Conservation (phyloP, 176 grass and related monocot genomes). For the Carex scoparia region DNA sequence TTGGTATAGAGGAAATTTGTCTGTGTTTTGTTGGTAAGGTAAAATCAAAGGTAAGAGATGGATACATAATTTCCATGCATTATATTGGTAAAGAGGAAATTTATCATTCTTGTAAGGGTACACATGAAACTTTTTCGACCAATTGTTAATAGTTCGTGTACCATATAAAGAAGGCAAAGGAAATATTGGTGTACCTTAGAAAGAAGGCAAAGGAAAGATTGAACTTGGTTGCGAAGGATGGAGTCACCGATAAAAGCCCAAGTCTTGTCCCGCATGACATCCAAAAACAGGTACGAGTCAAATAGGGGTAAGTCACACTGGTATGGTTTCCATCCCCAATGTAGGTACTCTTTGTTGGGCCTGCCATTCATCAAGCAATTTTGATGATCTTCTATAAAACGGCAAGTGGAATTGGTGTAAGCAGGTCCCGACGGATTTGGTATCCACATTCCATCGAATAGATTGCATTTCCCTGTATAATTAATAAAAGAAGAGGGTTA, state of each 20-base stretch:
- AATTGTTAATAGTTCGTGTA: background rate
- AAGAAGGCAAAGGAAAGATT: conserved; percentile 80
- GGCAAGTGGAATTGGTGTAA: conserved; percentile 74
- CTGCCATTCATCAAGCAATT: conserved; percentile 76
- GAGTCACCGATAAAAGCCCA: conserved; percentile 82
- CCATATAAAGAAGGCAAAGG: conserved; percentile 54
- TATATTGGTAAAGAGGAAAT: background rate
- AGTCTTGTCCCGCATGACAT: conserved; percentile 56
- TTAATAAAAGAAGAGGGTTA: background rate
- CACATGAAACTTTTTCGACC: background rate
- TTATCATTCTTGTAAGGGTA: conserved; percentile 5
- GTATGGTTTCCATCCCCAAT: conserved; percentile 76
- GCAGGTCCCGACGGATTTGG: conserved; percentile 54
- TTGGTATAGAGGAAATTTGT: background rate
- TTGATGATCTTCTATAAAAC: conserved; percentile 67
- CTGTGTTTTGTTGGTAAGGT: background rate
- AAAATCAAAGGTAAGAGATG: background rate
- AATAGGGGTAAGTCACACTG: conserved; percentile 51
- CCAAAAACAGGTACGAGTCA: conserved; percentile 52
- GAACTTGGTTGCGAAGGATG: conserved; percentile 83
- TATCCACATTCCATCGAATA: conserved; percentile 64
- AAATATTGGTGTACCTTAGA: conserved; percentile 55
- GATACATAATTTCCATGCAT: background rate
- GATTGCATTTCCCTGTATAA: conserved; percentile 31
- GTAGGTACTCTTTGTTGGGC: conserved; percentile 54